Conservation (phyloP, 2,329 filamentous ascomycete species). For the Sporothrix inflata region DNA sequence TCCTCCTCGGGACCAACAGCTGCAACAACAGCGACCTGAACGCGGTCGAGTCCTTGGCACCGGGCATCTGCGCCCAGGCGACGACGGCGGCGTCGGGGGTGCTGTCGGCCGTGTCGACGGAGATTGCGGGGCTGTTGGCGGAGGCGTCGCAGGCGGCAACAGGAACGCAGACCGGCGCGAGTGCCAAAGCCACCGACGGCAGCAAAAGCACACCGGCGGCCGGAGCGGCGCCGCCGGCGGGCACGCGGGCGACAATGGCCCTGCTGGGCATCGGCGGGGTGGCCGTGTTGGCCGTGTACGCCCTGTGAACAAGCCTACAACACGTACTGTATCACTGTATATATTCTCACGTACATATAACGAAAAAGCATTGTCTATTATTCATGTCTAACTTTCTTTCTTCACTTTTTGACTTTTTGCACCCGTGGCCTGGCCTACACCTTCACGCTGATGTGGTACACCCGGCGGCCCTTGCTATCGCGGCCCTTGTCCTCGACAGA, state of each 20-base stretch:
- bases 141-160: conserved; percentile 2
- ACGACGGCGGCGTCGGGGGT: conserved; percentile 25
- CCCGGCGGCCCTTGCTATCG: conserved; percentile 31
- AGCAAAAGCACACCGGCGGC: conserved; percentile 12
- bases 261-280: conserved; percentile 30
- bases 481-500: conserved; percentile 29
- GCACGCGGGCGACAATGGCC: conserved; percentile 26
- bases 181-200: neutral
- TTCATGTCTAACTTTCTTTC: neutral
- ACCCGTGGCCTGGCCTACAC: neutral
- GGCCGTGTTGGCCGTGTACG: conserved; percentile 29
- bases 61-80: conserved; percentile 31
- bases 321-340: neutral
- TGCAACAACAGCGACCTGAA: conserved; percentile 20
- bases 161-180: neutral
- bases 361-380: neutral
- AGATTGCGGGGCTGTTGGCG: conserved; percentile 26
- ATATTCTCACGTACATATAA: neutral
- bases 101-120: conserved; percentile 27
- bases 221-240: conserved; percentile 22
- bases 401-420: neutral
- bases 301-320: neutral
- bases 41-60: conserved; percentile 27
- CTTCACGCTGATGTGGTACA: conserved; percentile 29
- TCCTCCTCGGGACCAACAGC: conserved; percentile 28